Evolutionary conservation across 2,329 filamentous ascomycete genomes (phyloP), one percentile per base, ranked within the genome.

Genomic region (Alternaria arborescens): DNA sequence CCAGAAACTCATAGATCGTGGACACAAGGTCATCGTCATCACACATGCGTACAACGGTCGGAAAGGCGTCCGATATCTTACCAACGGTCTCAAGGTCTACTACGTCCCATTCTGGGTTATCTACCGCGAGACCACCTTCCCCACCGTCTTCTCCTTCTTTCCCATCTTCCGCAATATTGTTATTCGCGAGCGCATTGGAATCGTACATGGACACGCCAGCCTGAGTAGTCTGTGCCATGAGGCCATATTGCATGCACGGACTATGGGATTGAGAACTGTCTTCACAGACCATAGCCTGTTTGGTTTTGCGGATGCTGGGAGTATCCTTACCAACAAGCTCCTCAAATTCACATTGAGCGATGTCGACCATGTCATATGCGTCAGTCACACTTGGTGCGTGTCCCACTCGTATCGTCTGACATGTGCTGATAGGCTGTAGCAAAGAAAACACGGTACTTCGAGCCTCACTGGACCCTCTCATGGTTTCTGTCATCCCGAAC

Each of bases 251-350:
- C 95, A 99, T 81, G 95, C 92, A 11, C 85, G 95, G 57, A 98
- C 95, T 4, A 99, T 99, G 96, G 94, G 95, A 1, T 78, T 99
- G 69, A 88, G 94, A 52, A 97, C 96, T 0, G 94, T 97, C 44
- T 98, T 98, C 74, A 99, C 95, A 0, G 95, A 99, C 74, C 95
- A 99, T 79, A 97, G 94, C 41, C 85, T 99, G 4, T 98, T 98
- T 81, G 95, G 95, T 1, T 99, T 99, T 74, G 95, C 94, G 46
- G 96, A 99, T 79, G 94, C 95, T 1, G 93, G 88, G 1, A 98
- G 94, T 67, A 99, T 99, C 65, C 83, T 99, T 60, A 96, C 94
- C 32, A 99, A 99, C 78, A 99, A 99, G 82, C 83, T 99, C 40
- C 85, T 99, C 57, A 99, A 99, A 78, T 99, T 99, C 74, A 94